A percentile compares a stretch with the other conserved stretches of the same genome.
These are phyloP conservation scores for Potentilla sterilis DNA, from an alignment of 306 rosid species.

Conservation along the genomic window DNA sequence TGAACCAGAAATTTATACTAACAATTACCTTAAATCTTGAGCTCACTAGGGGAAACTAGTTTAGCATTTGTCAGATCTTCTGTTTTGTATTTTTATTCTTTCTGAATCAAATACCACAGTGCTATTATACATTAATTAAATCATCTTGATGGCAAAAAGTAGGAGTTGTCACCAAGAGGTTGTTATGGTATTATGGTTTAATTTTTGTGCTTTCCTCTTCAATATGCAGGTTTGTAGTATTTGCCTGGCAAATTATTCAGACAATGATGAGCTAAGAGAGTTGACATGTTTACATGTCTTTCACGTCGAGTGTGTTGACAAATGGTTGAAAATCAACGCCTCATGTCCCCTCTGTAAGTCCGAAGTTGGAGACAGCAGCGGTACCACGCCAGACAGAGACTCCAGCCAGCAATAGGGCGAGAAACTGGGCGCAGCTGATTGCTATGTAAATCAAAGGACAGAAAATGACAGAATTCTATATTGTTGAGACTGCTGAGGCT, in stretches of 20 bases:
- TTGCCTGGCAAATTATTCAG: constrained; percentile 63
- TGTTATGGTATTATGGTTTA: not conserved
- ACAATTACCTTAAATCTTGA: not conserved
- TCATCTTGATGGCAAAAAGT: not conserved
- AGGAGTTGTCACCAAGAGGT: not conserved
- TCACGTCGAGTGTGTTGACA: constrained; percentile 63
- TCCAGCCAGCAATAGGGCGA: constrained; percentile 38
- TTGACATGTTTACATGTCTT: constrained; percentile 68
- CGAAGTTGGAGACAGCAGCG: constrained; percentile 41
- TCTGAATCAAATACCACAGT: constrained; percentile 1
- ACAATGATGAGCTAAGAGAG: constrained; percentile 67
- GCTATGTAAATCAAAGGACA: not conserved
- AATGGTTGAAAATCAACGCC: constrained; percentile 80
- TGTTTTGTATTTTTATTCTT: not conserved
- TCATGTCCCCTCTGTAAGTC: constrained; percentile 69
- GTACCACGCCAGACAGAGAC: constrained; percentile 34
- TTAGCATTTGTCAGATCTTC: not conserved
- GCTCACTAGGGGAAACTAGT: not conserved
- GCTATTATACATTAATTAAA: not conserved
- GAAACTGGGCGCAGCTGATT: not conserved
- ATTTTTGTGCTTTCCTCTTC: constrained; percentile 1
- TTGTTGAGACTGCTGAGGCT: constrained; percentile 3
- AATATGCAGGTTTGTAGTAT: constrained; percentile 64
- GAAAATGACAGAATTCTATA: constrained; percentile 4
- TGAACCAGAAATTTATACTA: not conserved